Evolutionary conservation across 116 monocot genomes (phyloP).

Genomic region (Cymodocea nodosa): DNA sequence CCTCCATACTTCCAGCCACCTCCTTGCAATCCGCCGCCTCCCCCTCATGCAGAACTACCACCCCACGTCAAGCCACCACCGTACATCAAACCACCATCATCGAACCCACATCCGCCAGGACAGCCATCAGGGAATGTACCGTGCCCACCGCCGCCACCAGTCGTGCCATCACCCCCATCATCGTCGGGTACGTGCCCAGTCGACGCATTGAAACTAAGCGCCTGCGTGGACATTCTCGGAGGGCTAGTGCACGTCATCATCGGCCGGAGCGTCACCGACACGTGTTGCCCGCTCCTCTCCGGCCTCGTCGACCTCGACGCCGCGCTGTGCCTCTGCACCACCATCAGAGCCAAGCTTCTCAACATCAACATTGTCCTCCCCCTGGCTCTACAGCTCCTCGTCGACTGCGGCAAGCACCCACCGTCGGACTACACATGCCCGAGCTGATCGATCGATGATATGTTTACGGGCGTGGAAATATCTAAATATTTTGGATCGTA

Average conservation of each 20-base stretch:
- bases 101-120: background rate
- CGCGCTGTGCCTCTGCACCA: conserved; percentile 66
- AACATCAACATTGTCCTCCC: conserved; percentile 47
- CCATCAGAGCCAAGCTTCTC: conserved; percentile 56
- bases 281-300: conserved; percentile 58
- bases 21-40: background rate
- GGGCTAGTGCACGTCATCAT: conserved; percentile 45
- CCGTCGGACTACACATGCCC: conserved; percentile 51
- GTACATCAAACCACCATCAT: background rate
- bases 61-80: too few species aligned
- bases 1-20: background rate
- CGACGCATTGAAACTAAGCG: conserved; percentile 47
- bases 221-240: conserved; percentile 67
- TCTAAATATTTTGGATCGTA: too few species aligned
- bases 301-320: conserved; percentile 58
- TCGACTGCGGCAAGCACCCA: conserved; percentile 53
- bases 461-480: too few species aligned
- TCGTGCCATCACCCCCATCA: conserved; percentile 14
- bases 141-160: conserved; percentile 9
- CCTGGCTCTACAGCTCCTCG: conserved; percentile 47
- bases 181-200: conserved; percentile 30
- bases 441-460: background rate
- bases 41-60: too few species aligned
- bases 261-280: conserved; percentile 35
- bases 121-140: background rate